phyloP scores from a whole-genome alignment of 805 yeast genomes.

The Starmerella cellae region DNA sequence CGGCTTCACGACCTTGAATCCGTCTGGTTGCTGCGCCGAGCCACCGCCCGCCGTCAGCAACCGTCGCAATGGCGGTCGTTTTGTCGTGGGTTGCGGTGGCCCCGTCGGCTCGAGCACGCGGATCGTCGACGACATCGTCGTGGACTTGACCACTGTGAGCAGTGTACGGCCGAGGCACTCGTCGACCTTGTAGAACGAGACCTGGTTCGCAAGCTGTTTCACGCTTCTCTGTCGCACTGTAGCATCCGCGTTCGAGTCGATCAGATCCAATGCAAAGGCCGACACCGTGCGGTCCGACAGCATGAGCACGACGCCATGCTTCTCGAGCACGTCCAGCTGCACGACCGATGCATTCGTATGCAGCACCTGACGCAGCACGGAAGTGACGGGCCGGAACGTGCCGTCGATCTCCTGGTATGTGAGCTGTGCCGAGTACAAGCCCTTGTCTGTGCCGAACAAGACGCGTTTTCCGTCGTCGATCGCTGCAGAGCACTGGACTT shows the following conservation, averaged over 20 bases:
- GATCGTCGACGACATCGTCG: constrained; percentile 61
- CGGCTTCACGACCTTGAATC: constrained; percentile 48
- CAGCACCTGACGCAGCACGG: constrained; percentile 55
- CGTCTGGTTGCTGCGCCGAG: constrained; percentile 32
- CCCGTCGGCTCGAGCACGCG: constrained; percentile 82
- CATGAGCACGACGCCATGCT: constrained; percentile 68
- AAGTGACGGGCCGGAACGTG: constrained; percentile 19
- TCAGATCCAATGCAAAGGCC: constrained; percentile 63
- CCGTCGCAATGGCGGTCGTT: constrained; percentile 31
- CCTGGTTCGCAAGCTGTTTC: constrained; percentile 74
- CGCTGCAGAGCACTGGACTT: constrained; percentile 44
- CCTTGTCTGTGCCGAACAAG: constrained; percentile 82
- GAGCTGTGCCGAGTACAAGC: constrained; percentile 71
- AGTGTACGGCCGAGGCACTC: constrained; percentile 79
- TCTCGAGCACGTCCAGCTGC: constrained; percentile 84
- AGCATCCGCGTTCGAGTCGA: constrained; percentile 27
- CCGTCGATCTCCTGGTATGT: constrained; percentile 42
- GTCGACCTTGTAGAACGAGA: constrained; percentile 81
- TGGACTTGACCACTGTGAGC: constrained; percentile 76
- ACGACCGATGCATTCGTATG: constrained; percentile 56
- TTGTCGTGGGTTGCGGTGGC: constrained; percentile 21
- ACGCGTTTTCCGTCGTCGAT: constrained; percentile 88
- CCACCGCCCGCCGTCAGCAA: constrained; percentile 27
- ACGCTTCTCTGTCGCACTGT: constrained; percentile 39
- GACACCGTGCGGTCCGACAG: constrained; percentile 69